Percentiles rank a stretch among this genome's conserved stretches.
These are phyloP conservation scores for Juncus inflexus DNA, from an alignment of 176 grass and related monocot species.

Conservation along the genomic window DNA sequence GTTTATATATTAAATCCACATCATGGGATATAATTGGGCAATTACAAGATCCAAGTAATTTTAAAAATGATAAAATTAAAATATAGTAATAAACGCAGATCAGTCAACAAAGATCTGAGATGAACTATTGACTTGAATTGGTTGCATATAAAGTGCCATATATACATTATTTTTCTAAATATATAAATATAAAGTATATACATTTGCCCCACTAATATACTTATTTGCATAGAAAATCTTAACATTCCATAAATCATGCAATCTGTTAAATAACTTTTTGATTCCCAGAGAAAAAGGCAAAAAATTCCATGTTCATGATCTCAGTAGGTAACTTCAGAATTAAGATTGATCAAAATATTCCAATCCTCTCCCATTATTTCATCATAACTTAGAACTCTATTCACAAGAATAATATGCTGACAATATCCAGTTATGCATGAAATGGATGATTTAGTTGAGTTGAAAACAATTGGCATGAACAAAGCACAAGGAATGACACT, in stretches of 20 bases:
- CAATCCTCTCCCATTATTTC: background rate
- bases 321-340: conserved; percentile 56
- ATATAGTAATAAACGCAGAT: conserved; percentile 3
- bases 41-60: too few species aligned
- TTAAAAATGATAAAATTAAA: background rate
- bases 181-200: background rate
- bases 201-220: background rate
- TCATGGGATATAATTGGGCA: too few species aligned
- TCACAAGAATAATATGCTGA: background rate
- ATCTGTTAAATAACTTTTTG: conserved; percentile 25
- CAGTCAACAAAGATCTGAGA: conserved; percentile 17
- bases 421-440: background rate
- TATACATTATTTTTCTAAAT: background rate
- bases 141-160: background rate
- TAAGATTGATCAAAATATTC: conserved; percentile 31
- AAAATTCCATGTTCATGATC: conserved; percentile 59
- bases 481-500: conserved; percentile 24
- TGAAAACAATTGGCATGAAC: background rate
- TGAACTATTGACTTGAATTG: background rate
- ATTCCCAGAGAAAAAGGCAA: conserved; percentile 41
- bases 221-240: background rate
- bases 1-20: too few species aligned
- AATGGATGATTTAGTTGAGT: conserved; percentile 16
- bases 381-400: background rate
- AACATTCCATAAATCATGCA: background rate